Conservation (phyloP, 352 stramenopile species). For the Thraustochytrium aureum region DNA sequence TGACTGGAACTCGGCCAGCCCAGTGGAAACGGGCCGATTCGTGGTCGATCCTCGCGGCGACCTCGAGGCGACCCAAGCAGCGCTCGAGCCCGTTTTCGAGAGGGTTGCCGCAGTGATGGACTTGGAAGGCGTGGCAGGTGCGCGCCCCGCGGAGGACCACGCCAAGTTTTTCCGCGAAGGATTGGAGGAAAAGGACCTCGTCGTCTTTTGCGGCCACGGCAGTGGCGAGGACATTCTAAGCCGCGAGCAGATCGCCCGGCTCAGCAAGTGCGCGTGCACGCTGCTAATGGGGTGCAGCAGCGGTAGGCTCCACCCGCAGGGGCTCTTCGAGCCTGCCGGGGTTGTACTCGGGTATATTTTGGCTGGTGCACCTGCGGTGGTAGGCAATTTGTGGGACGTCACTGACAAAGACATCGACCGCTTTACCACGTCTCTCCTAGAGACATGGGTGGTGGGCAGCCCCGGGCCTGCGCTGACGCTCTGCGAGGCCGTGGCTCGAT, state of each 20-base stretch:
- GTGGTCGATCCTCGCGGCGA: slow-evolving; percentile 38
- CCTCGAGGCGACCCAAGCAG: background rate
- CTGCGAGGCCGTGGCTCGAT: slow-evolving; percentile 68
- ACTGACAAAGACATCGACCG: slow-evolving; percentile 98
- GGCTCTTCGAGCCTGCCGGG: slow-evolving; percentile 89
- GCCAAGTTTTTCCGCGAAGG: background rate
- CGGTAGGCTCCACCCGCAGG: slow-evolving; percentile 75
- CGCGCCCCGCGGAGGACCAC: background rate
- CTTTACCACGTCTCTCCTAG: slow-evolving; percentile 62
- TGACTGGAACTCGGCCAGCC: background rate
- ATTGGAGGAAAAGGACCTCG: slow-evolving; percentile 76
- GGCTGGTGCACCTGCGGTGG: slow-evolving; percentile 84
- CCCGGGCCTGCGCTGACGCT: slow-evolving; percentile 59
- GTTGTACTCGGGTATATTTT: slow-evolving; percentile 90
- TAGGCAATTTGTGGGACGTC: slow-evolving; percentile 99
- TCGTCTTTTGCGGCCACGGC: slow-evolving; percentile 97
- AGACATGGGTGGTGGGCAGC: slow-evolving; percentile 14
- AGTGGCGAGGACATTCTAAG: slow-evolving; percentile 77
- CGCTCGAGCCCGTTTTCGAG: slow-evolving; percentile 25
- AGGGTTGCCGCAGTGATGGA: background rate
- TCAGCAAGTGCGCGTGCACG: slow-evolving; percentile 67
- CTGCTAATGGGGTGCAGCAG: slow-evolving; percentile 98
- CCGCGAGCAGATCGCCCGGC: slow-evolving; percentile 55
- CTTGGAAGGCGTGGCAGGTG: background rate
- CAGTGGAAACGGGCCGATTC: background rate